Percentiles rank a stretch among this genome's conserved stretches.
Evolutionary conservation across 23 red algal genomes (phyloP).

Genomic region (Gracilaria domingensis): DNA sequence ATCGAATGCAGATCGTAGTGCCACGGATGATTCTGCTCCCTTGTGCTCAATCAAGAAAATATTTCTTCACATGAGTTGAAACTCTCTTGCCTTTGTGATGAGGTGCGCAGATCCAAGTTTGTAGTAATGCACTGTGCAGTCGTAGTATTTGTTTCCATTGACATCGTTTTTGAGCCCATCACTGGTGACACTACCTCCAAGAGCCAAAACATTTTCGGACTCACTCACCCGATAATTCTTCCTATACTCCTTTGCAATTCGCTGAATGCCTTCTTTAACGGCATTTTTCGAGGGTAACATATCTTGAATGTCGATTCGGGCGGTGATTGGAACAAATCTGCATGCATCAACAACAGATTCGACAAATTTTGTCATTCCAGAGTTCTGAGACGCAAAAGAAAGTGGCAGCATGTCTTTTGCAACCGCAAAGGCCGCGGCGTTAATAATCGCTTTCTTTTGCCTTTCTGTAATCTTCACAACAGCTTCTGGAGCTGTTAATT

Average conservation of each 20-base stretch:
- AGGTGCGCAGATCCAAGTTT: background rate
- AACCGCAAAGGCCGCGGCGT: slow-evolving; percentile 1
- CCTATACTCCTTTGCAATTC: background rate
- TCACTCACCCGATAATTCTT: background rate
- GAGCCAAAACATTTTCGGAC: background rate
- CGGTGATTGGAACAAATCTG: background rate
- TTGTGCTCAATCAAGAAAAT: slow-evolving; percentile 5
- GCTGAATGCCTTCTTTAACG: background rate
- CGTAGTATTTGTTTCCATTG: slow-evolving; percentile 1
- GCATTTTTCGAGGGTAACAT: background rate
- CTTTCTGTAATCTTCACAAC: background rate
- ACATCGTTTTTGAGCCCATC: background rate
- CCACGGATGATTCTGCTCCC: background rate
- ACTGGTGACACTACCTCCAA: slow-evolving; percentile 12
- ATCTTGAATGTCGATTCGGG: background rate
- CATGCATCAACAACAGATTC: background rate
- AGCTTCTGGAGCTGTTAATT: too few relatives aligned
- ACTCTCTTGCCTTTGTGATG: background rate
- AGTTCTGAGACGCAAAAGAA: slow-evolving; percentile 1
- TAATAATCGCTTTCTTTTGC: slow-evolving; percentile 4
- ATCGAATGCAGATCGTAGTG: background rate
- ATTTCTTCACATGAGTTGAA: background rate
- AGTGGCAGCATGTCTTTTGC: background rate
- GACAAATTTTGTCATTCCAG: background rate
- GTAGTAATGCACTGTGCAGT: background rate